Evolutionary conservation across 257 asterid genomes (phyloP).

Genomic region (Echites panduratus): DNA sequence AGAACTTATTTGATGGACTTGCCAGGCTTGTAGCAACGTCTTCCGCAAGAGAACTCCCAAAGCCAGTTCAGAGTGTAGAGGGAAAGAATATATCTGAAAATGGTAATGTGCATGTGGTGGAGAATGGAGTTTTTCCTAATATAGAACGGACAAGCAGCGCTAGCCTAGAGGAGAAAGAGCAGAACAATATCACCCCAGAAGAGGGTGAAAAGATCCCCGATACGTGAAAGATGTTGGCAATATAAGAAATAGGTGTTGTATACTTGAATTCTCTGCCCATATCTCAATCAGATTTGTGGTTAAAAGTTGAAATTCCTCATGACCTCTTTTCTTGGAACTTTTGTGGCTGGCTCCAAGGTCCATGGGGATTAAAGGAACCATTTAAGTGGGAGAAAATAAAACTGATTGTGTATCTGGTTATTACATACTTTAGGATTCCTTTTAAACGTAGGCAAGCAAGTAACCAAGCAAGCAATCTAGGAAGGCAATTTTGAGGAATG

Average conservation of each 20-base stretch:
- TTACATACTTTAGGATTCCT: background rate
- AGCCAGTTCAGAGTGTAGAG: constrained; percentile 39
- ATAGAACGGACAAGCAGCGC: constrained; percentile 41
- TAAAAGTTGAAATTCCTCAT: background rate
- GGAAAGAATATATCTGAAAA: constrained; percentile 45
- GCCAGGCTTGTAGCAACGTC: constrained; percentile 52
- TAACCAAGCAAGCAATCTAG: background rate
- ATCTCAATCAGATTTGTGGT: background rate
- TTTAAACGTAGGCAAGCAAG: background rate
- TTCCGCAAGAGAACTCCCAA: constrained; percentile 58
- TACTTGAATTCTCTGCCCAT: background rate
- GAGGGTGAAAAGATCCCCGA: constrained; percentile 31
- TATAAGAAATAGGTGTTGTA: background rate
- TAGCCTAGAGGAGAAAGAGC: constrained; percentile 34
- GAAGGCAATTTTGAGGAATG: background rate
- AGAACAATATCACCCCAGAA: constrained; percentile 16
- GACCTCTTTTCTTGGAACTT: background rate
- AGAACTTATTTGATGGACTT: constrained; percentile 63
- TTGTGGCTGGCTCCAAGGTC: background rate
- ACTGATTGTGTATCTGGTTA: background rate
- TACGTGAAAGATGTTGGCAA: constrained; percentile 5
- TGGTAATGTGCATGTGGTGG: constrained; percentile 45
- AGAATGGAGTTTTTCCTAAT: constrained; percentile 41
- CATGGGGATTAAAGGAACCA: background rate
- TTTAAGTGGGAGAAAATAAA: background rate